Base-by-base conservation (phyloP, 1,139 yeast genomes). In the Protomyces gravidus region DNA sequence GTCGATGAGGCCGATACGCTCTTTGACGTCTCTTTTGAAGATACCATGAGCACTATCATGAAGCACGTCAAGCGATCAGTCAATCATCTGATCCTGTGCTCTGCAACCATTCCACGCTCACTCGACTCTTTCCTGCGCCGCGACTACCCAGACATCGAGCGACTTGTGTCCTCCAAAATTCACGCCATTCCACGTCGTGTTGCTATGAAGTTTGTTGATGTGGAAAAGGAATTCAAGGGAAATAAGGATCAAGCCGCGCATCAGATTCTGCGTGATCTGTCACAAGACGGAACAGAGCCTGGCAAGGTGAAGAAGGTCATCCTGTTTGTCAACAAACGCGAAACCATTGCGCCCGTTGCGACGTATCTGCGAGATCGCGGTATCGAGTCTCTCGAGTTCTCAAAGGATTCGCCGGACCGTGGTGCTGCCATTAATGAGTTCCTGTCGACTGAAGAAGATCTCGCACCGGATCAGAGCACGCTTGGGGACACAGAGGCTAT, bases 1-100 rank as follows among this genome's bases (percentile, higher is more conserved):
- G 80, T 86, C n/a, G 98, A 92, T 70, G 98, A 92, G 71, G 97
- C 98, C 0, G 98, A 92, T 71, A 87, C 97, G 0, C 75, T 92
- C 59, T 79, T 92, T 83, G 96, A 90, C 68, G 80, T 82, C 59
- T 85, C 95, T 0, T 90, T 92, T 80, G 73, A 83, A 15, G 80
- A 80, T 39, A 84, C 84, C 62, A 88, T 96, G 0, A 79, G 82
- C 65, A 71, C 76, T 4, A 79, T 82, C 0, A 72, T 89, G 33
- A 76, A 76, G 49, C 71, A 74, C 56, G 78, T 86, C 70, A 15
- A 30, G 33, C 45, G 79, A 2, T 78, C 80, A 62, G 74, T 86
- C 45, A 76, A 76, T 55, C 87, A 87, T 64, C 72, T 89, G 36
- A 77, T 89, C 1, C 81, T 92, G 65, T 88, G 94, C 63, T 85